Evolutionary conservation across 2,329 filamentous ascomycete species (phyloP).

Genomic region (Cladobotryum mycophilum): DNA sequence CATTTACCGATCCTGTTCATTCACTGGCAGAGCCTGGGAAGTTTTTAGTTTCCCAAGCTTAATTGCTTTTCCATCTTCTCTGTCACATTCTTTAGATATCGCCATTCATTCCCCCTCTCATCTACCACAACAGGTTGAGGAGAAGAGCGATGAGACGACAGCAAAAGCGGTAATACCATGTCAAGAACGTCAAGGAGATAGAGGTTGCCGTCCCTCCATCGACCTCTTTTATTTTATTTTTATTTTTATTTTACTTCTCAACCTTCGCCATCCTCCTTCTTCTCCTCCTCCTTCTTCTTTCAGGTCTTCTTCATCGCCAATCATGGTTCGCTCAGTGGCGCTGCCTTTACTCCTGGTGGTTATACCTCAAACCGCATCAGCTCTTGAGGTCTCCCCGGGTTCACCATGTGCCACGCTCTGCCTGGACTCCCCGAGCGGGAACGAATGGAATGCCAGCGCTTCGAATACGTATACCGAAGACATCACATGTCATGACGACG

Average conservation of each 20-base stretch:
- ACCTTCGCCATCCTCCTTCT: neutral
- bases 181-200: neutral
- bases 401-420: constrained; percentile 46
- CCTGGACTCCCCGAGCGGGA: constrained; percentile 30
- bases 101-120: too few species aligned
- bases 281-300: neutral
- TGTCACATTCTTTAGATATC: too few species aligned
- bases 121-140: too few species aligned
- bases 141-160: too few species aligned
- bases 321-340: neutral
- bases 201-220: neutral
- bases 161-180: neutral
- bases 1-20: neutral
- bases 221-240: neutral
- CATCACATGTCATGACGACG: constrained; percentile 38
- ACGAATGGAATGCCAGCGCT: constrained; percentile 26
- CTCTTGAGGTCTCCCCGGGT: constrained; percentile 43
- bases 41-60: neutral
- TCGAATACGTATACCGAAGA: constrained; percentile 41
- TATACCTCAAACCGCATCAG: constrained; percentile 14
- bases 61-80: too few species aligned
- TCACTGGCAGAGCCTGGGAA: neutral
- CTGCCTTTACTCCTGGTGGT: constrained; percentile 16
- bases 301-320: neutral
- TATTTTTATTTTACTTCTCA: too few species aligned